Conservation (phyloP, 768 basidiomycete species). For the Sporobolomyces roseus region DNA sequence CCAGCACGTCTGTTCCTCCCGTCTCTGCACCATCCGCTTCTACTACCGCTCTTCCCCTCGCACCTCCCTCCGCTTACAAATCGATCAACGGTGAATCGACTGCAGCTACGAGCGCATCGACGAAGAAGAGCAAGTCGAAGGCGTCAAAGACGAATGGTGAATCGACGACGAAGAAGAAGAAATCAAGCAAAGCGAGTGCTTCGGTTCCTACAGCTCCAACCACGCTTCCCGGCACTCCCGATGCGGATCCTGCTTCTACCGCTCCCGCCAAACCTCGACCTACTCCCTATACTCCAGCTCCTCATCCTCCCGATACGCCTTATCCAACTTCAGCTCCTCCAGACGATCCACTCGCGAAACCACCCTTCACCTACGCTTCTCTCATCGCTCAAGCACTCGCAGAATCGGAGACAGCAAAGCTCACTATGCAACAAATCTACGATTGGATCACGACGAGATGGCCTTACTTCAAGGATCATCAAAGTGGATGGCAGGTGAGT, state of each 20-base stretch:
- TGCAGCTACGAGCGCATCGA: neutral
- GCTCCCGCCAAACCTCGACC: slow-evolving; percentile 18
- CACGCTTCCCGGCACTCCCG: neutral
- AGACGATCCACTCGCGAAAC: slow-evolving; percentile 76
- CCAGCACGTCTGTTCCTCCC: neutral
- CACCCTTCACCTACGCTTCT: slow-evolving; percentile 82
- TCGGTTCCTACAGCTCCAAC: neutral
- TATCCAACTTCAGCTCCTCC: slow-evolving; percentile 53
- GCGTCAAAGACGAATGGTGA: neutral
- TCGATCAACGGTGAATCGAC: neutral
- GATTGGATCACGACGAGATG: slow-evolving; percentile 82
- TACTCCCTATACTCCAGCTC: slow-evolving; percentile 23
- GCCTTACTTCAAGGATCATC: slow-evolving; percentile 84
- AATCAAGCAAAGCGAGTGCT: neutral
- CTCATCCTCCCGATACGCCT: slow-evolving; percentile 46
- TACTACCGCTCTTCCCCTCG: slow-evolving; percentile 1
- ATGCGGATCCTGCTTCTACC: neutral
- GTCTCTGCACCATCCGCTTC: neutral
- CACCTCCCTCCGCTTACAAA: neutral
- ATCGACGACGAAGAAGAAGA: slow-evolving; percentile 11
- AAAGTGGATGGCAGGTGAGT: slow-evolving; percentile 83
- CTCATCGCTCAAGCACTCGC: slow-evolving; percentile 86
- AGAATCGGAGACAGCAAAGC: slow-evolving; percentile 56
- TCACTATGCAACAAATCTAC: slow-evolving; percentile 86
- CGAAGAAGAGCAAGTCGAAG: slow-evolving; percentile 2